These are phyloP conservation scores for Trametes hirsuta DNA, from an alignment of 1,284 basidiomycete genomes.

Conservation along the genomic window DNA sequence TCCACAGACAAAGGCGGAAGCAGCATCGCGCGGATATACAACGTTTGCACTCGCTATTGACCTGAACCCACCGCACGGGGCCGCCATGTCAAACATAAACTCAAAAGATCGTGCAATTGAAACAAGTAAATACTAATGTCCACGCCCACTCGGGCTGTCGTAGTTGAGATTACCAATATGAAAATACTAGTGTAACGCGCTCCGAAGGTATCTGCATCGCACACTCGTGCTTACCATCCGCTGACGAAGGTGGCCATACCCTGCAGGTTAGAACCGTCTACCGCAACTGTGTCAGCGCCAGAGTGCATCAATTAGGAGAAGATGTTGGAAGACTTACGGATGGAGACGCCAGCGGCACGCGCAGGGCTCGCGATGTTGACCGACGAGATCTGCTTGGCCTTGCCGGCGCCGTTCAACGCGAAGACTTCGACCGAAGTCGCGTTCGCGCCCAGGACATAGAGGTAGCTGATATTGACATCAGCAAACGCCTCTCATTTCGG, in stretches of 20 bases:
- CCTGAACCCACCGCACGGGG: too few species aligned
- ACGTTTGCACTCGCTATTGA: too few species aligned
- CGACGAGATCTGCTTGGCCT: slow-evolving; percentile 39
- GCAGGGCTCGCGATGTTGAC: slow-evolving; percentile 44
- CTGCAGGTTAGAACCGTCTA: slow-evolving; percentile 43
- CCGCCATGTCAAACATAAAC: too few species aligned
- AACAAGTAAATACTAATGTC: too few species aligned
- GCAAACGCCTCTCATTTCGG: neutral
- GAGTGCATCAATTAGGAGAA: neutral
- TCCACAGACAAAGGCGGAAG: too few species aligned
- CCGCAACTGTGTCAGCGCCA: neutral
- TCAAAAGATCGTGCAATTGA: too few species aligned
- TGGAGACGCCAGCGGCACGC: slow-evolving; percentile 38
- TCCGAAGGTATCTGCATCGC: too few species aligned
- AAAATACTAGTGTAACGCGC: too few species aligned
- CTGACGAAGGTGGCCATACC: slow-evolving; percentile 46
- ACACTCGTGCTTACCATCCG: neutral
- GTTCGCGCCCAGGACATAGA: slow-evolving; percentile 33
- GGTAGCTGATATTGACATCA: slow-evolving; percentile 23
- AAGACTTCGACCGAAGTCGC: slow-evolving; percentile 31
- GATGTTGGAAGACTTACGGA: slow-evolving; percentile 34
- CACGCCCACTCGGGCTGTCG: too few species aligned
- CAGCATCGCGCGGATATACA: too few species aligned
- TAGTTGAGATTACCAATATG: too few species aligned
- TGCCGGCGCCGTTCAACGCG: slow-evolving; percentile 29